These are phyloP conservation scores for Proliferodiscus dingleyae DNA, from an alignment of 2,329 filamentous ascomycete genomes.

Conservation along the genomic window DNA sequence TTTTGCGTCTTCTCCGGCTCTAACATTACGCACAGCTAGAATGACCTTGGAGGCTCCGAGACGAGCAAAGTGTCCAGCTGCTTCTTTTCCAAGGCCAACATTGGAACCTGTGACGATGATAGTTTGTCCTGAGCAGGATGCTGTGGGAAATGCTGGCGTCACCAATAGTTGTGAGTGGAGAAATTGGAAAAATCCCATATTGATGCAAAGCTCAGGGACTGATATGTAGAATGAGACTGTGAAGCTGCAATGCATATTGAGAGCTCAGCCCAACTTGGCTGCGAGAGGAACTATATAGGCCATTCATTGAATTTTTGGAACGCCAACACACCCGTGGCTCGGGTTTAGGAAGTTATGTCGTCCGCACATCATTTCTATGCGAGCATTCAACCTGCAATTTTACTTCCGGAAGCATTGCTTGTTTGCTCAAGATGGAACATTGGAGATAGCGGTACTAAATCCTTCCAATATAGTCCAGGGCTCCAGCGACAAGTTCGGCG, in stretches of 20 bases:
- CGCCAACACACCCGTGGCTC: too few species aligned
- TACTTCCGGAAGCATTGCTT: too few species aligned
- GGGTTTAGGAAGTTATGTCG: too few species aligned
- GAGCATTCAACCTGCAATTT: too few species aligned
- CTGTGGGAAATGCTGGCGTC: conserved; percentile 16
- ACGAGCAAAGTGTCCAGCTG: conserved; percentile 31
- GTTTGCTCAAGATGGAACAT: too few species aligned
- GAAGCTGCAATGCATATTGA: background rate
- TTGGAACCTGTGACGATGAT: conserved; percentile 39
- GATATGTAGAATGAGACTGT: background rate
- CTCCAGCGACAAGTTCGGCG: too few species aligned
- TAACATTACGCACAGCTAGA: conserved; percentile 33
- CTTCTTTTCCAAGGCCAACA: conserved; percentile 36
- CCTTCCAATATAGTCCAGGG: too few species aligned
- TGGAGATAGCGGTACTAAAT: too few species aligned
- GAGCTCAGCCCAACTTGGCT: background rate
- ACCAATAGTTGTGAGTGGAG: conserved; percentile 1
- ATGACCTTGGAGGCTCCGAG: conserved; percentile 33
- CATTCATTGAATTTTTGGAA: background rate
- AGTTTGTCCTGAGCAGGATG: conserved; percentile 21
- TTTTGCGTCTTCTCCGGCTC: conserved; percentile 40
- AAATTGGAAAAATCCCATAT: background rate
- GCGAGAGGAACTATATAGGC: too few species aligned
- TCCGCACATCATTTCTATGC: too few species aligned
- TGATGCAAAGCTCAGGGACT: too few species aligned